phyloP scores from a whole-genome alignment of 768 basidiomycete genomes.

The Termitomyces sp. region DNA sequence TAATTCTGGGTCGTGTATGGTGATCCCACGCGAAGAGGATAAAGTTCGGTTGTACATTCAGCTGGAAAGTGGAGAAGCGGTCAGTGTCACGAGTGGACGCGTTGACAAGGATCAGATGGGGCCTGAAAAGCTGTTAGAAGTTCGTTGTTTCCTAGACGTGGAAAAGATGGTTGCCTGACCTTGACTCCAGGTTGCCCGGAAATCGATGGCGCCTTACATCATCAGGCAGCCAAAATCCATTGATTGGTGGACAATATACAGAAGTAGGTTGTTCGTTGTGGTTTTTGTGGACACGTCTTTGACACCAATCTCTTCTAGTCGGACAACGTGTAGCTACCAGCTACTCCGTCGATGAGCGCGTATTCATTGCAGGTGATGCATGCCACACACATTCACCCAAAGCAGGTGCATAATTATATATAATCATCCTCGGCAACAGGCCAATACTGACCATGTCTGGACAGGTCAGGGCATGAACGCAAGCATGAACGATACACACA shows the following conservation, averaged over 20 bases:
- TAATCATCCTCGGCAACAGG: background rate
- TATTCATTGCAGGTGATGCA: slow-evolving; percentile 76
- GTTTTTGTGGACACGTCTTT: background rate
- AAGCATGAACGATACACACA: slow-evolving; percentile 71
- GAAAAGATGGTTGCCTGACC: background rate
- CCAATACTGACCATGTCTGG: background rate
- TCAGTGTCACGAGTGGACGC: slow-evolving; percentile 40
- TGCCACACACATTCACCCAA: slow-evolving; percentile 68
- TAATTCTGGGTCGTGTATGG: slow-evolving; percentile 59
- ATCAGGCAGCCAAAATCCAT: slow-evolving; percentile 42
- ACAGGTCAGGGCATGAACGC: slow-evolving; percentile 75
- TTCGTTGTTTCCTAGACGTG: slow-evolving; percentile 17
- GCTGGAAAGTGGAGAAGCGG: slow-evolving; percentile 40
- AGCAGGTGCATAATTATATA: slow-evolving; percentile 39
- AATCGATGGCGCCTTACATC: slow-evolving; percentile 50
- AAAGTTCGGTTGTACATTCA: slow-evolving; percentile 70
- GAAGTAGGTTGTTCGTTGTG: slow-evolving; percentile 35
- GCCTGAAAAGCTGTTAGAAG: slow-evolving; percentile 48
- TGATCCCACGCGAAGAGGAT: slow-evolving; percentile 69
- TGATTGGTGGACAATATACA: slow-evolving; percentile 73
- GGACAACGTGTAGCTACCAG: slow-evolving; percentile 69
- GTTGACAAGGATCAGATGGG: slow-evolving; percentile 47
- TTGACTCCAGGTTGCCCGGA: slow-evolving; percentile 41
- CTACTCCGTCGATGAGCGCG: slow-evolving; percentile 54
- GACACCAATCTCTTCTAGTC: slow-evolving; percentile 36